Evolutionary conservation across 257 asterid species (phyloP), one percentile per base, ranked within the genome.

Genomic region (Rehmannia glutinosa): DNA sequence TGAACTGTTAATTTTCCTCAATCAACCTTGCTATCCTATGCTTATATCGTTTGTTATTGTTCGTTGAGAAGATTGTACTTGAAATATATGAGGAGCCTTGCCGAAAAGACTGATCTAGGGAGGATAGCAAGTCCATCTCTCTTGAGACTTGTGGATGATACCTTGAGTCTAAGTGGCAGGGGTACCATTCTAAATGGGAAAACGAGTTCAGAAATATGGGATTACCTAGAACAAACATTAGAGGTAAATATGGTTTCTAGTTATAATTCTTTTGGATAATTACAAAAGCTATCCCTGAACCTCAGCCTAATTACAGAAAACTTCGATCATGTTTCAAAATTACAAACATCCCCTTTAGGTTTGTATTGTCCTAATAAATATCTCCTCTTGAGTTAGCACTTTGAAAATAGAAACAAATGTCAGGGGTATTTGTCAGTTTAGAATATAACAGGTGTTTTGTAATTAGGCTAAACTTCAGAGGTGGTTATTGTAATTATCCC

Each of bases 41-140:
- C 74, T 70, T 39, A 24, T 46, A 39, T 54, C 41, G 12, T 47
- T 38, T 13, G 21, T 60, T 30, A 7, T 53, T 66, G 50, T 78
- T 72, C 39, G 16, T 57, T 61, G 4, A 25, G 62, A 85, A 93
- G 99, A 78, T 78, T 90, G 65, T 93, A 93, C 82, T 82, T 93
- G 72, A 93, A 86, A 74, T 84, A 86, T 79, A 4, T 86, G 81
- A 81, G 96, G 60, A 80, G 65, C 62, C 81, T 90, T 32, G 89
- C 97, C 5, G 99, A 93, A 63, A 90, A 86, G 84, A 93, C 99
- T 13, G 99, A 93, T 77, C 54, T 93, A 0, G 99, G 99, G 72
- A 82, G 99, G 79, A 73, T 93, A 71, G 90, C 88, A 3, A 81
- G 92, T 16, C 99, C 99, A 8, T 93, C 99, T 53, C 81, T 93